These are phyloP conservation scores for Rhizomucor pusillus DNA, from an alignment of 371 early-diverging fungal genomes.

Conservation along the genomic window DNA sequence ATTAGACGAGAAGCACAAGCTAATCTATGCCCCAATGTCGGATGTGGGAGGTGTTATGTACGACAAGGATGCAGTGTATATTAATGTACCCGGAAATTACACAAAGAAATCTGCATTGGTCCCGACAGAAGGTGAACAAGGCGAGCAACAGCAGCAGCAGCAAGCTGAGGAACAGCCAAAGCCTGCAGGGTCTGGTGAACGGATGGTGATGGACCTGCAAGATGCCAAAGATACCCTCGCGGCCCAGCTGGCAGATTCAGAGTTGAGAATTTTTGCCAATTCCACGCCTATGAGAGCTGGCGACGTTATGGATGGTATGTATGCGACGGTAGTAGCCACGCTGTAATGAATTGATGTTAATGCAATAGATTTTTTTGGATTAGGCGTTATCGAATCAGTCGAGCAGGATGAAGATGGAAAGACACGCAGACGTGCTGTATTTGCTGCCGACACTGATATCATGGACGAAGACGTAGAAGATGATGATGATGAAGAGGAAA, in stretches of 20 bases:
- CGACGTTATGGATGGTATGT: conserved; percentile 45
- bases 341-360: no score
- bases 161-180: conserved; percentile 26
- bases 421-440: conserved; percentile 59
- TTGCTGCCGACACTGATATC: conserved; percentile 42
- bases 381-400: conserved; percentile 29
- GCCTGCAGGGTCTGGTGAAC: conserved; percentile 75
- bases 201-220: conserved; percentile 90
- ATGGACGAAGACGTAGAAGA: conserved; percentile 41
- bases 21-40: conserved; percentile 98
- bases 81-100: conserved; percentile 89
- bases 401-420: conserved; percentile 49
- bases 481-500: conserved; percentile 42
- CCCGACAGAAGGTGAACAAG: conserved; percentile 31
- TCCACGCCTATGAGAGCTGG: conserved; percentile 74
- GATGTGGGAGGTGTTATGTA: conserved; percentile 97
- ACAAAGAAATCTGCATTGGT: conserved; percentile 60
- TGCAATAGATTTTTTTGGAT: no score
- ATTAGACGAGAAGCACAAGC: conserved; percentile 88
- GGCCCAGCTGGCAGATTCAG: conserved; percentile 73
- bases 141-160: conserved; percentile 27
- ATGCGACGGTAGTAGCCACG: conserved; percentile 19
- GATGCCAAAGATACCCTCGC: conserved; percentile 76
- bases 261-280: conserved; percentile 79
- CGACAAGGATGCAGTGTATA: conserved; percentile 98